phyloP scores from a whole-genome alignment of 345 rosid genomes.

The Salix koriyanagi region DNA sequence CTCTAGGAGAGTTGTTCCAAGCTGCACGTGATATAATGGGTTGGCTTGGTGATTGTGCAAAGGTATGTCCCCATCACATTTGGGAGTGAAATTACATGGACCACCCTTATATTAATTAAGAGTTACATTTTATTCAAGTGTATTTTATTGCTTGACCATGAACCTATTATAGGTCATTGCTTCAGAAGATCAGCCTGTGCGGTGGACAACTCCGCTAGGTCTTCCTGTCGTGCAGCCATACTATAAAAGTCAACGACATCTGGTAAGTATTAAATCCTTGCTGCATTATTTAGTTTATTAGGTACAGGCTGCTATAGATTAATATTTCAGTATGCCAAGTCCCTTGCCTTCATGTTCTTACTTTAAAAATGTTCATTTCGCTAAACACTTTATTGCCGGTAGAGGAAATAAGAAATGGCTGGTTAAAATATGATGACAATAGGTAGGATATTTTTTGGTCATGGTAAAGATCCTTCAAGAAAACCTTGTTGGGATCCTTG shows the following conservation, averaged over 20 bases:
- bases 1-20: conserved; percentile 86
- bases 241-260: conserved; percentile 66
- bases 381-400: neutral
- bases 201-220: conserved; percentile 92
- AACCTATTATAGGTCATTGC: conserved; percentile 59
- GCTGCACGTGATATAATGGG: conserved; percentile 93
- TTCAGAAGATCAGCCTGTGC: conserved; percentile 76
- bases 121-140: neutral
- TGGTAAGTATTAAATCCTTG: conserved; percentile 42
- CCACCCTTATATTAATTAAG: neutral
- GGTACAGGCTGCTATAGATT: neutral
- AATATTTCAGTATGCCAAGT: neutral
- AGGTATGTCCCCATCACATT: conserved; percentile 36
- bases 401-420: neutral
- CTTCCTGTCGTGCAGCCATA: conserved; percentile 98
- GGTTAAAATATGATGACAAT: neutral
- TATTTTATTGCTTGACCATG: conserved; percentile 8
- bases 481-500: neutral
- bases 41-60: conserved; percentile 97
- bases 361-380: neutral
- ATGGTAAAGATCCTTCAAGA: neutral
- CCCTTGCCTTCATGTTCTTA: neutral
- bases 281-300: neutral
- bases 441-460: neutral
- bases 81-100: neutral